Evolutionary conservation across 2,329 filamentous ascomycete genomes (phyloP).

Genomic region (Penicillium sp.): DNA sequence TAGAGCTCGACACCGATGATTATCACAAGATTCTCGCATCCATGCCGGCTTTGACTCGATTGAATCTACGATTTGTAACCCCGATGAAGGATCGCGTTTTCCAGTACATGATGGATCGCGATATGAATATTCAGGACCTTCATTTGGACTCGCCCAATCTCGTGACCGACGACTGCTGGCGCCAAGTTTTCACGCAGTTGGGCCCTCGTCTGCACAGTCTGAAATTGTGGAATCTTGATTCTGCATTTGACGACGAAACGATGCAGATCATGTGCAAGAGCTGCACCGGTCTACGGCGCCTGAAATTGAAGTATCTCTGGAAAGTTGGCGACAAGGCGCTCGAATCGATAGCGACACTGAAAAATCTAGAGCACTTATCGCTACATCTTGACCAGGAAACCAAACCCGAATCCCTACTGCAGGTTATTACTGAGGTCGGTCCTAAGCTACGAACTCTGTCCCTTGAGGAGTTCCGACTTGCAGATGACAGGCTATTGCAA

Average conservation of each 20-base stretch:
- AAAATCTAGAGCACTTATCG: slow-evolving; percentile 67
- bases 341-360: slow-evolving; percentile 57
- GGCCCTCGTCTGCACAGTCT: slow-evolving; percentile 63
- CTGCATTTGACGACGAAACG: slow-evolving; percentile 69
- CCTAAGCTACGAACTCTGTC: slow-evolving; percentile 69
- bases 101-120: slow-evolving; percentile 71
- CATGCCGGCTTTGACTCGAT: slow-evolving; percentile 61
- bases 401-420: slow-evolving; percentile 54
- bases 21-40: slow-evolving; percentile 75
- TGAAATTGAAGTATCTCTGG: slow-evolving; percentile 81
- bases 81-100: slow-evolving; percentile 85
- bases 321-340: slow-evolving; percentile 64
- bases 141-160: slow-evolving; percentile 83
- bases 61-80: slow-evolving; percentile 79
- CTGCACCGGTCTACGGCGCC: slow-evolving; percentile 64
- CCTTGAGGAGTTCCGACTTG: slow-evolving; percentile 61
- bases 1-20: slow-evolving; percentile 68
- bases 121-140: slow-evolving; percentile 64
- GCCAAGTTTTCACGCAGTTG: slow-evolving; percentile 60
- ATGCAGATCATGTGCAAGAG: slow-evolving; percentile 57
- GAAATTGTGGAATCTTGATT: slow-evolving; percentile 79
- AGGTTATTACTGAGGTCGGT: slow-evolving; percentile 61
- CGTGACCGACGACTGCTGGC: slow-evolving; percentile 71
- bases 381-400: slow-evolving; percentile 61
- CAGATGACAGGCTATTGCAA: slow-evolving; percentile 65